A percentile compares a stretch with the other conserved stretches of the same genome.
phyloP scores from a whole-genome alignment of 345 rosid genomes.

The Reutealis trisperma region DNA sequence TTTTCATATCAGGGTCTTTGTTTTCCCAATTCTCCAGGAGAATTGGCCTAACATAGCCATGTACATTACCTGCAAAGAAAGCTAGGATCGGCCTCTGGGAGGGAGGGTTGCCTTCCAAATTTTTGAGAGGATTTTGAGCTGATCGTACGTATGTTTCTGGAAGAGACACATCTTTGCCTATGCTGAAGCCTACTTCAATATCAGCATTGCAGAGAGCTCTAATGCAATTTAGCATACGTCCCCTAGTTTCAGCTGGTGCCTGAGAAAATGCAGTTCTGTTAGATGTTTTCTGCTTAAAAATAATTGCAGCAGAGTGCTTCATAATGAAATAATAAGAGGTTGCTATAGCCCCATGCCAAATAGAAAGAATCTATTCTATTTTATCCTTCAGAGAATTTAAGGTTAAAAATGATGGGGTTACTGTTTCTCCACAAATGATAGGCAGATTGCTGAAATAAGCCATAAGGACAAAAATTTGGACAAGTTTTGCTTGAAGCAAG shows the following conservation, averaged over 20 bases:
- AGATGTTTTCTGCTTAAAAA: neutral
- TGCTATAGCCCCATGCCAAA: neutral
- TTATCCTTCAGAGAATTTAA: neutral
- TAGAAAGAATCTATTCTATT: neutral
- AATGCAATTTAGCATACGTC: constrained; percentile 67
- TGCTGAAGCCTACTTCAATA: constrained; percentile 71
- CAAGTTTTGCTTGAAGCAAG: neutral
- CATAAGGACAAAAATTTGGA: neutral
- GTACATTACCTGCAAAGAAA: constrained; percentile 84
- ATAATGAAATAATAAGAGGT: neutral
- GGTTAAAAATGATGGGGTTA: neutral
- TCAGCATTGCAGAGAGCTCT: constrained; percentile 90
- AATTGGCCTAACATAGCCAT: constrained; percentile 77
- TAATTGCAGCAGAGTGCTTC: neutral
- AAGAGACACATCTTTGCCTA: constrained; percentile 82
- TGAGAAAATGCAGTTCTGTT: constrained; percentile 31
- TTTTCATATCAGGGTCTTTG: constrained; percentile 83
- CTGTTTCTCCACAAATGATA: neutral
- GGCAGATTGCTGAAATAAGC: neutral
- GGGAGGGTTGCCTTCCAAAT: constrained; percentile 65
- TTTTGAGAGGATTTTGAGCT: constrained; percentile 55
- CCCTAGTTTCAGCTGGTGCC: constrained; percentile 81
- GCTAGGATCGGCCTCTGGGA: constrained; percentile 68
- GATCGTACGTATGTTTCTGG: constrained; percentile 66
- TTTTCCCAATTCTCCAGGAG: constrained; percentile 71